A percentile compares a stretch with the other conserved stretches of the same genome.
Conservation (phyloP, 164 flowering plant species). For the Houttuynia cordata region DNA sequence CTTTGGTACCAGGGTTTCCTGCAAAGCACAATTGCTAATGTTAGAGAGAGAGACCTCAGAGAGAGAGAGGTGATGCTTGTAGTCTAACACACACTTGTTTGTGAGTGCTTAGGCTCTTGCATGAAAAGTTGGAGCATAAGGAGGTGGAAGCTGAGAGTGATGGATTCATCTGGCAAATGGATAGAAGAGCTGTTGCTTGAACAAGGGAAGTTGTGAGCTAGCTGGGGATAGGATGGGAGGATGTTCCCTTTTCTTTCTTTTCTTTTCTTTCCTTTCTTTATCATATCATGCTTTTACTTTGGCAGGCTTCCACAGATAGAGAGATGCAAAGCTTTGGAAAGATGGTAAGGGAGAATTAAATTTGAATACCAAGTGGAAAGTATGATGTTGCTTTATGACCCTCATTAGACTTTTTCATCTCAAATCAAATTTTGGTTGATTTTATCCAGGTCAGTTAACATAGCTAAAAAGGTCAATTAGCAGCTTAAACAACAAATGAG, state of each 20-base stretch:
- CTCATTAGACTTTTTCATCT: not conserved
- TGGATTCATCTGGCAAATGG: conserved; percentile 20
- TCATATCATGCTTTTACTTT: conserved; percentile 44
- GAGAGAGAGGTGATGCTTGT: not conserved
- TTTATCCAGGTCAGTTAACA: not conserved
- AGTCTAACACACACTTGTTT: conserved; percentile 32
- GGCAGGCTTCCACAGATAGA: conserved; percentile 31
- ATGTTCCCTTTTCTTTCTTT: conserved; percentile 16
- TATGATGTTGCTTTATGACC: conserved; percentile 2
- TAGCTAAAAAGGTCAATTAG: not conserved
- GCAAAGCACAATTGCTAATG: not conserved
- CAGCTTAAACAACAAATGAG: not conserved
- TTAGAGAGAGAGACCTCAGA: not conserved
- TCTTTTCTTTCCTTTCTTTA: conserved; percentile 30
- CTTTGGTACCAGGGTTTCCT: conserved; percentile 91
- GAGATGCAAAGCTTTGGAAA: conserved; percentile 11
- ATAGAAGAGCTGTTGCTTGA: conserved; percentile 14
- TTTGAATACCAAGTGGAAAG: conserved; percentile 10
- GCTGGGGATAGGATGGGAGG: conserved; percentile 20
- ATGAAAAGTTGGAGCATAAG: conserved; percentile 35
- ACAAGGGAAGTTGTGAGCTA: conserved; percentile 8
- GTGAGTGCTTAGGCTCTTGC: conserved; percentile 69
- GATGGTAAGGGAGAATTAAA: conserved; percentile 12
- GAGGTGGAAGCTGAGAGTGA: conserved; percentile 16
- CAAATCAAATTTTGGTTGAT: not conserved